Evolutionary conservation across 192 early-diverging fungal genomes (phyloP).

Genomic region (Coemansia sp.): DNA sequence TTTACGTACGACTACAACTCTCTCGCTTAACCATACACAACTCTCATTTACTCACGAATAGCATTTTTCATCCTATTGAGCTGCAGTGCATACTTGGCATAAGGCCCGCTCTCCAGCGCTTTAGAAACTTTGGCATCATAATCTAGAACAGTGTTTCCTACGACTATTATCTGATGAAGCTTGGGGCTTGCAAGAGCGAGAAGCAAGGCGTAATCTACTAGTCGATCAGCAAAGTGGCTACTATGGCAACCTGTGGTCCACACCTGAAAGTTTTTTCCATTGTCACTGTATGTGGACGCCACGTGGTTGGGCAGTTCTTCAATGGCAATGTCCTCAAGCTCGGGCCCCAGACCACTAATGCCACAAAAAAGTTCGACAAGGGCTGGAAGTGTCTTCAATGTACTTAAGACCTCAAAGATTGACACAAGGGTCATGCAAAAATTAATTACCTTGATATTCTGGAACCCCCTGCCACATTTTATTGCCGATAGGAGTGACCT

Average conservation of each 20-base stretch:
- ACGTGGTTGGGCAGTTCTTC: not conserved
- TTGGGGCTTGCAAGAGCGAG: not conserved
- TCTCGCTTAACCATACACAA: no score
- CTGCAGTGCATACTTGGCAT: not conserved
- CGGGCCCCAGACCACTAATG: not conserved
- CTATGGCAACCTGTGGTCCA: no score
- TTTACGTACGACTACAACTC: no score
- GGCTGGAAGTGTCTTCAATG: not conserved
- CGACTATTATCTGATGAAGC: not conserved
- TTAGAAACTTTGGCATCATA: not conserved
- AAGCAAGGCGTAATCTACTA: not conserved
- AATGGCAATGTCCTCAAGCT: not conserved
- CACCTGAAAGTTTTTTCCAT: not conserved
- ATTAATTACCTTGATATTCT: not conserved
- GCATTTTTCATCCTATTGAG: not conserved
- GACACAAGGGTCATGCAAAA: not conserved
- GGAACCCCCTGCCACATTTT: not conserved
- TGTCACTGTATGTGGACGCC: not conserved
- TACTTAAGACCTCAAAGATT: not conserved
- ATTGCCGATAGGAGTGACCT: not conserved
- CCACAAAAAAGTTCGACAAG: not conserved
- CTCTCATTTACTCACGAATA: no score
- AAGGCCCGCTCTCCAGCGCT: not conserved
- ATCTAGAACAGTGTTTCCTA: not conserved
- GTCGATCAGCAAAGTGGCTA: no score